Evolutionary conservation across 2,329 filamentous ascomycete genomes (phyloP).

Genomic region (Pezicula rhizophila): DNA sequence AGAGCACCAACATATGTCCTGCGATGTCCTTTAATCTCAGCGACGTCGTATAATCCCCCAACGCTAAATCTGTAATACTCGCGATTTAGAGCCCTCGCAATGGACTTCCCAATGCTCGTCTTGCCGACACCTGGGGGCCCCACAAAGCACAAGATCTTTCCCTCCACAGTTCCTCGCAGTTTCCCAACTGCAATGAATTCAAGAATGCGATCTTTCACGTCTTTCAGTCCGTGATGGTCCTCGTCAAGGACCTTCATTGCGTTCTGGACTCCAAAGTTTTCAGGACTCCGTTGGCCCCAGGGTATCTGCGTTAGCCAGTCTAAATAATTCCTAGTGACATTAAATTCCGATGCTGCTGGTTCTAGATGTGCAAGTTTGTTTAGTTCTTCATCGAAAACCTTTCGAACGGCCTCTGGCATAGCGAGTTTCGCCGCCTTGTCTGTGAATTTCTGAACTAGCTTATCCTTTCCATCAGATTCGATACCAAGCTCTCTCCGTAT

Average conservation of each 20-base stretch:
- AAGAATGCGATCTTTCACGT: conserved; percentile 96
- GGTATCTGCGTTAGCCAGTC: conserved; percentile 99
- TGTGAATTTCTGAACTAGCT: conserved; percentile 94
- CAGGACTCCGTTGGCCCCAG: conserved; percentile 90
- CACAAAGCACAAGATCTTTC: conserved; percentile 97
- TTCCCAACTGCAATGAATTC: conserved; percentile 99
- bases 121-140: conserved; percentile 96
- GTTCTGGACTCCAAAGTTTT: conserved; percentile 94
- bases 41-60: conserved; percentile 91
- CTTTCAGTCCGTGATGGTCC: conserved; percentile 93
- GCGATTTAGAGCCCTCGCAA: conserved; percentile 86
- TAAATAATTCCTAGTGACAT: conserved; percentile 95
- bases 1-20: conserved; percentile 94
- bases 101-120: conserved; percentile 97
- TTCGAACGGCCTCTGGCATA: conserved; percentile 94
- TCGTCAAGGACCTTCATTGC: conserved; percentile 88
- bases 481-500: conserved; percentile 93
- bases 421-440: conserved; percentile 89
- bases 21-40: conserved; percentile 96
- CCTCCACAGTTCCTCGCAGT: conserved; percentile 91
- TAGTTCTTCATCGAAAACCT: conserved; percentile 96
- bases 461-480: conserved; percentile 96
- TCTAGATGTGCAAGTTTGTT: conserved; percentile 96
- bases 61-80: conserved; percentile 99
- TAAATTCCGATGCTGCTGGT: conserved; percentile 94